Evolutionary conservation across 2,329 filamentous ascomycete genomes (phyloP).

Genomic region (Fusarium setosum): DNA sequence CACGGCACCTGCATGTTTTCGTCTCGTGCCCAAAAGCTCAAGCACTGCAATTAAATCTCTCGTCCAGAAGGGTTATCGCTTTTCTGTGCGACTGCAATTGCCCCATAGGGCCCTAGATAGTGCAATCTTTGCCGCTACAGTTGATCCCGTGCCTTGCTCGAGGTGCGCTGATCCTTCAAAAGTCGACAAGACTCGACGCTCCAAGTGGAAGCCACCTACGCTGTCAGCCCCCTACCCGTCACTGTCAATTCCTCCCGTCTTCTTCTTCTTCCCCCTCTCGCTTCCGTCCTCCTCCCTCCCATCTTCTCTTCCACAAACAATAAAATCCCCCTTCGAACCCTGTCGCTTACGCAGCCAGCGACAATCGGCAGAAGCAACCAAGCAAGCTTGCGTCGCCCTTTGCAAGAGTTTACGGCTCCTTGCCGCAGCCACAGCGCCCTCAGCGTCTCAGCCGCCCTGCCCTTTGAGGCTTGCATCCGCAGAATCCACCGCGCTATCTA

Average conservation of each 20-base stretch:
- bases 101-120: constrained; percentile 35
- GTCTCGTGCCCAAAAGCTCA: constrained; percentile 30
- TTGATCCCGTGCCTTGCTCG: constrained; percentile 39
- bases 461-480: constrained; percentile 3
- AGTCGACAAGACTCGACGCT: constrained; percentile 14
- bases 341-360: constrained; percentile 25
- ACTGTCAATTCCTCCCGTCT: constrained; percentile 15
- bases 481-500: constrained; percentile 5
- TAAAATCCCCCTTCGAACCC: constrained; percentile 9
- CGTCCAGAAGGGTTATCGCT: constrained; percentile 15
- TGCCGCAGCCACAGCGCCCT: constrained; percentile 23
- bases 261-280: background rate
- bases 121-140: constrained; percentile 30
- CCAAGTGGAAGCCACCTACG: constrained; percentile 32
- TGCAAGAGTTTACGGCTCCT: constrained; percentile 15
- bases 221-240: constrained; percentile 14
- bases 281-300: constrained; percentile 10
- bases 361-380: constrained; percentile 31
- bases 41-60: constrained; percentile 37
- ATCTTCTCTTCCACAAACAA: constrained; percentile 21
- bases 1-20: constrained; percentile 1
- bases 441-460: constrained; percentile 32
- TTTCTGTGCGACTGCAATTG: constrained; percentile 30
- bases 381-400: constrained; percentile 15
- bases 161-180: constrained; percentile 37